phyloP scores from a whole-genome alignment of 805 yeast genomes.

The Komagataella phaffii region DNA sequence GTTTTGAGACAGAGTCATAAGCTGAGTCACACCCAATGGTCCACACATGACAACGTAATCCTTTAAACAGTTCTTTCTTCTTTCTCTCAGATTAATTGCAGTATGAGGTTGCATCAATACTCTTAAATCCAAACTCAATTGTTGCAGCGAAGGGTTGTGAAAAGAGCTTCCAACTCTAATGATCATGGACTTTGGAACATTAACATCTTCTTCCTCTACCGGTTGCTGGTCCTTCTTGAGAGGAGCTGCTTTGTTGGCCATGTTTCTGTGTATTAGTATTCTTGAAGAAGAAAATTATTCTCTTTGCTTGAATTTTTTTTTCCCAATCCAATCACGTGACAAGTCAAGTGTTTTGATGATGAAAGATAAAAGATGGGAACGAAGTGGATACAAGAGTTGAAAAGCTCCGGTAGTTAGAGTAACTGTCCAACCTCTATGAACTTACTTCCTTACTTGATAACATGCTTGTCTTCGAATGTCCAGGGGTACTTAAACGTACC shows the following conservation, averaged over 20 bases:
- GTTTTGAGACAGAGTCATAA: conserved; percentile 77
- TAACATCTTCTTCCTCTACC: conserved; percentile 52
- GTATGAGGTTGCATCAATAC: conserved; percentile 94
- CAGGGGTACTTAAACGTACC: neutral
- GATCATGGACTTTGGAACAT: conserved; percentile 90
- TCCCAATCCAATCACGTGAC: neutral
- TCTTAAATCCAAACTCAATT: conserved; percentile 79
- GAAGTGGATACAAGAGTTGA: neutral
- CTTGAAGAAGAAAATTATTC: neutral
- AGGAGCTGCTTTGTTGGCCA: neutral
- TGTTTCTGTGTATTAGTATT: neutral
- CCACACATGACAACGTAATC: conserved; percentile 99
- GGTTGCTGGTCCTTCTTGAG: conserved; percentile 64
- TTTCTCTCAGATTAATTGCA: conserved; percentile 75
- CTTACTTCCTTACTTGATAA: too few relatives aligned
- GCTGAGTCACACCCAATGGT: conserved; percentile 83
- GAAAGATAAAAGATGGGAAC: neutral
- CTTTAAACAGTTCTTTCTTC: conserved; percentile 75
- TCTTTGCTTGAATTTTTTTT: neutral
- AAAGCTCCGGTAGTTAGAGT: neutral
- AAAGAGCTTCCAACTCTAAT: conserved; percentile 66
- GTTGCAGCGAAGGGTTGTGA: conserved; percentile 70
- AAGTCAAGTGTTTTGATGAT: neutral
- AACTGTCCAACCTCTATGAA: neutral
- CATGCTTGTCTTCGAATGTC: neutral